These are phyloP conservation scores for Hortiboletus campestris DNA, from an alignment of 768 basidiomycete genomes.

Conservation along the genomic window DNA sequence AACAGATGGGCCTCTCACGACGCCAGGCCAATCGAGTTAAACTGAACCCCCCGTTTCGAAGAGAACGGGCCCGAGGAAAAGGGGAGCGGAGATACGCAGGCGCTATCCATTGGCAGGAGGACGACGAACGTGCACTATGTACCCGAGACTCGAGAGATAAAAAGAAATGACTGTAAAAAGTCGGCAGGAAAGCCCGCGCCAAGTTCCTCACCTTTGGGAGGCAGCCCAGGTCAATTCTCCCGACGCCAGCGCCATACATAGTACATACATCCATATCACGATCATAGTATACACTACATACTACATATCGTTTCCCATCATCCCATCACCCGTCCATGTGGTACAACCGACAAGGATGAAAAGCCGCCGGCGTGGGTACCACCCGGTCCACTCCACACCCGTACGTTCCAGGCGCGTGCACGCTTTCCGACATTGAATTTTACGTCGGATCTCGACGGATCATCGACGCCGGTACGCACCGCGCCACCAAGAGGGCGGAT, in stretches of 20 bases:
- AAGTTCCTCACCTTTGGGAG: not conserved
- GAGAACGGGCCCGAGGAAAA: not conserved
- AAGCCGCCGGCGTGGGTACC: not conserved
- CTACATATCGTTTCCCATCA: too few relatives aligned
- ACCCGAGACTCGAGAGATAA: too few relatives aligned
- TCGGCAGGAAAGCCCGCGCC: not conserved
- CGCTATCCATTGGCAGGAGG: not conserved
- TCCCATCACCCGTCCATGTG: not conserved
- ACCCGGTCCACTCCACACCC: not conserved
- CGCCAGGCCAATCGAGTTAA: not conserved
- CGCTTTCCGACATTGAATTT: not conserved
- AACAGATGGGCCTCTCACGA: not conserved
- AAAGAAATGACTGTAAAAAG: too few relatives aligned
- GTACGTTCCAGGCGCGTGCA: too few relatives aligned
- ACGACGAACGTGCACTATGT: constrained; percentile 2
- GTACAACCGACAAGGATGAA: not conserved
- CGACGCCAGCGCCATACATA: too few relatives aligned
- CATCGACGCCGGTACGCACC: constrained; percentile 2
- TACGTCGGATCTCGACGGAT: constrained; percentile 1
- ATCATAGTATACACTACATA: too few relatives aligned
- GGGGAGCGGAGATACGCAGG: too few relatives aligned
- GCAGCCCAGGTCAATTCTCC: not conserved
- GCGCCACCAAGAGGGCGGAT: not conserved
- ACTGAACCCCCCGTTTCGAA: constrained; percentile 1
- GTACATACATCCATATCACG: too few relatives aligned